phyloP scores from a whole-genome alignment of 208 protist genomes.

The Wallacemonas sp. region DNA sequence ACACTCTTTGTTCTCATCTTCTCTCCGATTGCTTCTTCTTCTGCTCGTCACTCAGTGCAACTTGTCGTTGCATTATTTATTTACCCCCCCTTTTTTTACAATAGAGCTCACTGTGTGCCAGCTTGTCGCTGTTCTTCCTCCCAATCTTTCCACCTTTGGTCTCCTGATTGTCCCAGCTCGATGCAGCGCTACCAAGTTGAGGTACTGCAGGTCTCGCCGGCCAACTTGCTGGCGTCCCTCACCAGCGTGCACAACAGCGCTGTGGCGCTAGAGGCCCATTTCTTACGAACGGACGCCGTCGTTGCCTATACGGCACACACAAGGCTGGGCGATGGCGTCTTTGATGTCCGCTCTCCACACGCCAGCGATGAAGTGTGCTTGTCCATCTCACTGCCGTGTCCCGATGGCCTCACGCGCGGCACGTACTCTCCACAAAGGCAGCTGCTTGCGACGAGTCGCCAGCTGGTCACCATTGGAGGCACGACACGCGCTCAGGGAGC shows the following conservation, averaged over 20 bases:
- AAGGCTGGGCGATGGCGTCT: not conserved
- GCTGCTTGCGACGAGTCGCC: conserved; percentile 2
- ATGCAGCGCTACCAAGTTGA: conserved; percentile 32
- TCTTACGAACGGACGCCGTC: conserved; percentile 1
- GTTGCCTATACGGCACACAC: not conserved
- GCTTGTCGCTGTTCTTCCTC: too few relatives aligned
- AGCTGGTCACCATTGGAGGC: conserved; percentile 30
- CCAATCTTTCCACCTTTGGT: not conserved
- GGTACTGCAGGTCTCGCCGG: conserved; percentile 25
- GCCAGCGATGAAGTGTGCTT: conserved; percentile 22
- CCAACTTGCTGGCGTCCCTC: not conserved
- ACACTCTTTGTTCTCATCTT: not conserved
- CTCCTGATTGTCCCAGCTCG: too few relatives aligned
- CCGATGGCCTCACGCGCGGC: not conserved
- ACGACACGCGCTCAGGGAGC: conserved; percentile 18
- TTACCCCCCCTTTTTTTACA: not conserved
- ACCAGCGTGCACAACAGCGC: not conserved
- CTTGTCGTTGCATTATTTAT: not conserved
- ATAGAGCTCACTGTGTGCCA: too few relatives aligned
- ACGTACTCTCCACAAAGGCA: not conserved
- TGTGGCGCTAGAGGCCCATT: not conserved
- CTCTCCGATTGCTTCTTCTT: conserved; percentile 12
- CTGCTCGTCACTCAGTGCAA: not conserved
- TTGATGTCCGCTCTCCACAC: conserved; percentile 26
- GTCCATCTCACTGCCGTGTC: not conserved